A percentile compares a stretch with the other conserved stretches of the same genome.
Evolutionary conservation across 2,329 filamentous ascomycete genomes (phyloP).

Genomic region (Aspergillus pseudonomiae): DNA sequence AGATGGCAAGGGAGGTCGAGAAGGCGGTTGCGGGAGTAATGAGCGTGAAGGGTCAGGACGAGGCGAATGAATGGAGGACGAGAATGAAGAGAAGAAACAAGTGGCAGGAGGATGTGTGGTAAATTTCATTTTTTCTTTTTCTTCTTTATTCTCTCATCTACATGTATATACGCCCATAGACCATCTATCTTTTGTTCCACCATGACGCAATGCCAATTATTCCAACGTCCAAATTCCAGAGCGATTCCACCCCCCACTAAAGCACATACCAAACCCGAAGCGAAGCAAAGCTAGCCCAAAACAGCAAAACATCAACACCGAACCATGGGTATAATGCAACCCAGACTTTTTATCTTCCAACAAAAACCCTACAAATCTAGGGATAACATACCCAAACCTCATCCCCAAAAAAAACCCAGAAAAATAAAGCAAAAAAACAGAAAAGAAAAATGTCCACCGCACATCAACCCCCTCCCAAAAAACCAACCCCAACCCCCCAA

Average conservation of each 20-base stretch:
- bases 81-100: constrained; percentile 53
- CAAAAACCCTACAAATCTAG: too few species aligned
- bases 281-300: constrained; percentile 3
- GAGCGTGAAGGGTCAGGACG: constrained; percentile 39
- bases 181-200: not conserved
- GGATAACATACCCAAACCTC: too few species aligned
- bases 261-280: not conserved
- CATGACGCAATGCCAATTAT: not conserved
- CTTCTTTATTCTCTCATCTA: not conserved
- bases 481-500: constrained; percentile 2
- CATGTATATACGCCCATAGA: not conserved
- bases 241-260: not conserved
- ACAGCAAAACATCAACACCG: constrained; percentile 15
- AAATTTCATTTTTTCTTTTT: too few species aligned
- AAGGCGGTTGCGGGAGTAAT: constrained; percentile 43
- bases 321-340: constrained; percentile 11
- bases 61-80: constrained; percentile 52
- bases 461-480: not conserved
- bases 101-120: constrained; percentile 59
- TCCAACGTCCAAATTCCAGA: not conserved
- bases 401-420: too few species aligned
- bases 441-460: constrained; percentile 5
- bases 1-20: constrained; percentile 48
- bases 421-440: not conserved
- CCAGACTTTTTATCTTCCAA: not conserved